phyloP scores from a whole-genome alignment of 2,329 filamentous ascomycete genomes.

The Nemania serpens region DNA sequence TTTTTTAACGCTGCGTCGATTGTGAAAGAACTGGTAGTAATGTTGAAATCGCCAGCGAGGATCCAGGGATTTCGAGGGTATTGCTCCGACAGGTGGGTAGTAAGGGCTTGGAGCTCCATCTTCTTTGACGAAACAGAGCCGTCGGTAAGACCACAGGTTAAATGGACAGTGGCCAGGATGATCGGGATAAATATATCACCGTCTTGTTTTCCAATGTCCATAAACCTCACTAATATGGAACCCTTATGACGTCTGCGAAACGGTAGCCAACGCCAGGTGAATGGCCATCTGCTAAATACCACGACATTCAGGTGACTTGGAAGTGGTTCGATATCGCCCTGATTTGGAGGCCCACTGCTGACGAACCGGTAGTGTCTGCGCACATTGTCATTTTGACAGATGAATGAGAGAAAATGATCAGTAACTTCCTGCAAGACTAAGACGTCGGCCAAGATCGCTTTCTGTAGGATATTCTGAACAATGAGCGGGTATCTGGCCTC shows the following conservation, averaged over 20 bases:
- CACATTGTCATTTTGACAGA: constrained; percentile 55
- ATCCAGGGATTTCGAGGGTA: constrained; percentile 56
- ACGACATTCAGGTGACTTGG: constrained; percentile 65
- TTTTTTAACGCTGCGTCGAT: constrained; percentile 57
- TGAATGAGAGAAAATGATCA: constrained; percentile 62
- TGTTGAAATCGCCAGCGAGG: constrained; percentile 68
- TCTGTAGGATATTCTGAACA: constrained; percentile 50
- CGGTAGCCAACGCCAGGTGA: constrained; percentile 60
- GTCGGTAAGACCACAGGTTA: constrained; percentile 65
- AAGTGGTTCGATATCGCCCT: constrained; percentile 58
- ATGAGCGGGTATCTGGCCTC: constrained; percentile 49
- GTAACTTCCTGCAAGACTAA: constrained; percentile 67
- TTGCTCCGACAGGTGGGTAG: constrained; percentile 49
- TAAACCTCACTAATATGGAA: constrained; percentile 54
- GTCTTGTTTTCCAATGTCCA: constrained; percentile 37
- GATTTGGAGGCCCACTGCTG: constrained; percentile 61
- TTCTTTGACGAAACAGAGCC: constrained; percentile 61
- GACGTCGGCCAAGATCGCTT: constrained; percentile 51
- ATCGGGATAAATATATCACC: constrained; percentile 44
- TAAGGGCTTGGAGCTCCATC: constrained; percentile 57
- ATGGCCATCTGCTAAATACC: constrained; percentile 59
- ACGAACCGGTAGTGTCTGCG: constrained; percentile 56
- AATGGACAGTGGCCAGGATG: constrained; percentile 62
- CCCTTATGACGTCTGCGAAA: constrained; percentile 63
- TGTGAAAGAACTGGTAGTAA: constrained; percentile 62